Percentiles rank a stretch among this genome's conserved stretches.
phyloP scores from a whole-genome alignment of 2,329 filamentous ascomycete species.

The Penicillium sp. region DNA sequence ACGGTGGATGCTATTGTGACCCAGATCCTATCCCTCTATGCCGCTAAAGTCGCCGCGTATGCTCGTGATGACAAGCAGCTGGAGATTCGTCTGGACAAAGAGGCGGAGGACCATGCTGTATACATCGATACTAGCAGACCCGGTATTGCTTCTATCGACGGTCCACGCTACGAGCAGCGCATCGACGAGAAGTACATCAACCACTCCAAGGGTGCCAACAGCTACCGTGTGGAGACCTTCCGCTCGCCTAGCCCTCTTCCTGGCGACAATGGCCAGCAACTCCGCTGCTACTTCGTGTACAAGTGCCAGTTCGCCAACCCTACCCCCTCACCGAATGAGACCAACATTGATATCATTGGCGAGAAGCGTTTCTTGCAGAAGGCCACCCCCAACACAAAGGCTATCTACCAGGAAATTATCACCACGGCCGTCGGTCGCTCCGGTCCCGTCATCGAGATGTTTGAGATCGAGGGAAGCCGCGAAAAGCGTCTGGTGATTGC shows the following conservation, averaged over 20 bases:
- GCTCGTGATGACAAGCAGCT: conserved; percentile 90
- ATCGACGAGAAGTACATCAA: conserved; percentile 96
- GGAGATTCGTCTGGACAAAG: conserved; percentile 94
- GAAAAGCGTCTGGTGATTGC: conserved; percentile 95
- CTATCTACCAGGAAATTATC: conserved; percentile 93
- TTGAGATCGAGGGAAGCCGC: conserved; percentile 84
- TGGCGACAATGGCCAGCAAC: conserved; percentile 70
- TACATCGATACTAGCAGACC: conserved; percentile 98
- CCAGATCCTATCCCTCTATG: conserved; percentile 94
- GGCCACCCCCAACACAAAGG: conserved; percentile 91
- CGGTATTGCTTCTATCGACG: conserved; percentile 70
- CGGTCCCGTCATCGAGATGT: conserved; percentile 95
- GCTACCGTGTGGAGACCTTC: conserved; percentile 96
- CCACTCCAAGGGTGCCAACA: conserved; percentile 65
- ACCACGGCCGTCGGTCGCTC: conserved; percentile 77
- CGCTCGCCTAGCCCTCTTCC: conserved; percentile 81
- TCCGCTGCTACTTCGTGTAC: conserved; percentile 99
- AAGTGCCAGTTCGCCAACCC: conserved; percentile 85
- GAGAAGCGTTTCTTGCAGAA: conserved; percentile 94
- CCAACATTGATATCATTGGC: conserved; percentile 83
- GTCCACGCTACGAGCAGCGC: conserved; percentile 88
- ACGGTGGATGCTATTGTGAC: conserved; percentile 81
- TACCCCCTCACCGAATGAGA: conserved; percentile 72
- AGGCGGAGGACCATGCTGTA: conserved; percentile 89
- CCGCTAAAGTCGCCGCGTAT: conserved; percentile 91